phyloP scores from a whole-genome alignment of 345 rosid species.

The Noccaea caerulescens region DNA sequence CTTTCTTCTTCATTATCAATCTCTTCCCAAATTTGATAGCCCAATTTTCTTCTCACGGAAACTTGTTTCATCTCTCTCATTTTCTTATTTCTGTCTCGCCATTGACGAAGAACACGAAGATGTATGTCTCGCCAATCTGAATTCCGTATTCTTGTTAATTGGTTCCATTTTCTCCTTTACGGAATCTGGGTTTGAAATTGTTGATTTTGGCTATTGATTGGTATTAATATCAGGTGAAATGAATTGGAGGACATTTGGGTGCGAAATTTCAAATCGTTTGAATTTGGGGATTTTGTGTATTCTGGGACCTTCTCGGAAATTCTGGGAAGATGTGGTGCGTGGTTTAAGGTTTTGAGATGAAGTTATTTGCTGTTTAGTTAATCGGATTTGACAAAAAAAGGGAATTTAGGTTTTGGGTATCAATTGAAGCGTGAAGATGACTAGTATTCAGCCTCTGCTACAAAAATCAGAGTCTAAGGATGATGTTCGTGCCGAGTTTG shows the following conservation, averaged over 20 bases:
- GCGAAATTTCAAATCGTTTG: conserved; percentile 11
- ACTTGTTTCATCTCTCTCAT: conserved; percentile 17
- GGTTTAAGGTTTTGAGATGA: conserved; percentile 20
- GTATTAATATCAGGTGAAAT: conserved; percentile 42
- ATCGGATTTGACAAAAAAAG: conserved; percentile 8
- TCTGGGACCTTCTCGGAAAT: conserved; percentile 21
- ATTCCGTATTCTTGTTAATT: neutral
- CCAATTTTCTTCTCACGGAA: neutral
- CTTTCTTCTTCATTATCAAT: conserved; percentile 16
- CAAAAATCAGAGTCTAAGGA: conserved; percentile 77
- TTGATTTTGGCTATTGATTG: conserved; percentile 28
- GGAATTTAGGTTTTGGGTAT: conserved; percentile 40
- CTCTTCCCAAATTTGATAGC: conserved; percentile 6
- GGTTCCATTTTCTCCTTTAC: neutral
- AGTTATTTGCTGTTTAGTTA: conserved; percentile 15
- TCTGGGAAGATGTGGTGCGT: neutral
- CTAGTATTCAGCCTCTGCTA: conserved; percentile 72
- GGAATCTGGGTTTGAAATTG: conserved; percentile 9
- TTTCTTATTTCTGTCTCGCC: neutral
- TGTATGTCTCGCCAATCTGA: conserved; percentile 44
- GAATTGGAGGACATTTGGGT: conserved; percentile 35
- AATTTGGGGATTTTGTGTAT: conserved; percentile 3
- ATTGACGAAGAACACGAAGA: conserved; percentile 38
- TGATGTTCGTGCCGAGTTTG: conserved; percentile 63
- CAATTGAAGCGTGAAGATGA: conserved; percentile 55